Conservation (phyloP, 495 filamentous ascomycete genomes). For the Xylaria longipes region DNA sequence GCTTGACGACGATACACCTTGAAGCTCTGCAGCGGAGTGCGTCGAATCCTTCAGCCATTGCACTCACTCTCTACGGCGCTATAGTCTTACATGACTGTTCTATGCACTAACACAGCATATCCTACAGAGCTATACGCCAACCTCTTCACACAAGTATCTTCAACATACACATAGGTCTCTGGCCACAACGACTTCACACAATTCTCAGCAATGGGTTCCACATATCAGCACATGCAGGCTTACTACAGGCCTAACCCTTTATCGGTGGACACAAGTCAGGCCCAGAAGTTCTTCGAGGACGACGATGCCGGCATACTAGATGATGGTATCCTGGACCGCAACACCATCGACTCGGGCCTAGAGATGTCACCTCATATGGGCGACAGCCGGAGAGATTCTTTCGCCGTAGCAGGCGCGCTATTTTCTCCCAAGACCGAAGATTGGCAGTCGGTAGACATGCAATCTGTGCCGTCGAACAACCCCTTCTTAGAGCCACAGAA, state of each 20-base stretch:
- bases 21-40: conserved; percentile 2
- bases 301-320: conserved; percentile 84
- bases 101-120: conserved; percentile 47
- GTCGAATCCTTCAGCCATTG: conserved; percentile 7
- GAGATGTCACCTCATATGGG: conserved; percentile 72
- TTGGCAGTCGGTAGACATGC: conserved; percentile 70
- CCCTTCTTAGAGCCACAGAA: conserved; percentile 65
- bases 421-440: conserved; percentile 77
- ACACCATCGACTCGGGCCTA: conserved; percentile 66
- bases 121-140: conserved; percentile 36
- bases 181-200: conserved; percentile 38
- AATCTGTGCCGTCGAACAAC: conserved; percentile 62
- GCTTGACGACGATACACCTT: conserved; percentile 17
- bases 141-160: conserved; percentile 37
- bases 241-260: conserved; percentile 68
- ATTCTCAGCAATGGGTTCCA: conserved; percentile 55
- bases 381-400: conserved; percentile 72
- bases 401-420: conserved; percentile 69
- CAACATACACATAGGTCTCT: conserved; percentile 29
- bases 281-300: conserved; percentile 72
- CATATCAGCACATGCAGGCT: conserved; percentile 59
- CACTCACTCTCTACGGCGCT: conserved; percentile 28
- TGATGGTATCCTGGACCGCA: conserved; percentile 80
- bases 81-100: conserved; percentile 20
- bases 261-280: conserved; percentile 64